Percentiles rank a stretch among this genome's conserved stretches.
Evolutionary conservation across 139 green algal genomes (phyloP).

Genomic region (Gonium pectorale): DNA sequence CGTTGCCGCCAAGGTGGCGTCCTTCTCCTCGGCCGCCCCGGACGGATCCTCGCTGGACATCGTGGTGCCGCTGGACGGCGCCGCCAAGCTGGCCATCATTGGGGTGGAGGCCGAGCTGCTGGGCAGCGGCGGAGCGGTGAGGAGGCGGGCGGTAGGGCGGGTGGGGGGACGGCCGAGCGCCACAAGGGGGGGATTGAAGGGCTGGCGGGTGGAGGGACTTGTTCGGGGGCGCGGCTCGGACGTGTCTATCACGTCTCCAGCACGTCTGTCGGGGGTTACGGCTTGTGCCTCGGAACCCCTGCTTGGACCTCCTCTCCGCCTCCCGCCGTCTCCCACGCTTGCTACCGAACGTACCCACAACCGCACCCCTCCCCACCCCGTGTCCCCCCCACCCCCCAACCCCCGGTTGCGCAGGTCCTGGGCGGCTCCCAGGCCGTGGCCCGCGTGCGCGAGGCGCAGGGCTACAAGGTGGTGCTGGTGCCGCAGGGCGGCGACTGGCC

Average conservation of each 20-base stretch:
- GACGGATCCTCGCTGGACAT: constrained; percentile 60
- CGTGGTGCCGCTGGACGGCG: constrained; percentile 47
- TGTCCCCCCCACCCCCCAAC: not conserved
- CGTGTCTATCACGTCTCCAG: too few relatives aligned
- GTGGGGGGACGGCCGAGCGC: too few relatives aligned
- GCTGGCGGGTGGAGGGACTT: too few relatives aligned
- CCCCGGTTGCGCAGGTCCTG: constrained; percentile 38
- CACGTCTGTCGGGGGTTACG: too few relatives aligned
- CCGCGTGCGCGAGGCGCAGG: constrained; percentile 52
- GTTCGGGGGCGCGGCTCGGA: too few relatives aligned
- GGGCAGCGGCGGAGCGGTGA: constrained; percentile 33
- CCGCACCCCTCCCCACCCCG: too few relatives aligned
- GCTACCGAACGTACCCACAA: too few relatives aligned
- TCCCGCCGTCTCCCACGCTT: too few relatives aligned
- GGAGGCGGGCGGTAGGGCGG: too few relatives aligned
- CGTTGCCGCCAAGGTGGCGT: constrained; percentile 47
- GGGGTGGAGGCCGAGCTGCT: constrained; percentile 47
- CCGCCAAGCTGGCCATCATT: constrained; percentile 60
- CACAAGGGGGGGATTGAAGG: too few relatives aligned
- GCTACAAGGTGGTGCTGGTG: constrained; percentile 61
- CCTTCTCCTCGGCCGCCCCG: constrained; percentile 33
- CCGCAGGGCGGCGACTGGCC: constrained; percentile 27
- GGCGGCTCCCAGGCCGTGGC: constrained; percentile 49
- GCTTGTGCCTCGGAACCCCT: too few relatives aligned
- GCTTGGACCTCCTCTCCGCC: too few relatives aligned